phyloP scores from a whole-genome alignment of 208 protist genomes.

The Tetramitus jugosus region DNA sequence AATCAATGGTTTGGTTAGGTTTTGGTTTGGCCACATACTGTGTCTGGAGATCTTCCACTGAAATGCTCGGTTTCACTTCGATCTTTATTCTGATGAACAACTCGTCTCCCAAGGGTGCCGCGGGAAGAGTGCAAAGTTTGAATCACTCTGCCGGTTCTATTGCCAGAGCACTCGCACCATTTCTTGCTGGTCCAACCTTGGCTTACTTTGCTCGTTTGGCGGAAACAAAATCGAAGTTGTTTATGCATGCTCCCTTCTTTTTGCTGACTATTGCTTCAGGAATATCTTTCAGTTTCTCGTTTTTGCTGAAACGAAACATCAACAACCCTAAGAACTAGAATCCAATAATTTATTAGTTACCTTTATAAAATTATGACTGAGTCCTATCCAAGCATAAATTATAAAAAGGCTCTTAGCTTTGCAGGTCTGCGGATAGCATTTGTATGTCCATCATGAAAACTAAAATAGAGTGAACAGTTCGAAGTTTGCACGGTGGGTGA shows the following conservation, averaged over 20 bases:
- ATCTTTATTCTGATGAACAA: neutral
- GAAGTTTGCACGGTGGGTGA: neutral
- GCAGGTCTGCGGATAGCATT: neutral
- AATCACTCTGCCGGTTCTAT: neutral
- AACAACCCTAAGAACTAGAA: neutral
- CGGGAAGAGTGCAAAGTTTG: neutral
- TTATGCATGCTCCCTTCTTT: neutral
- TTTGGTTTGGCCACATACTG: neutral
- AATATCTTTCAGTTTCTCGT: neutral
- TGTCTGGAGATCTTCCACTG: neutral
- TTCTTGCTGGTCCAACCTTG: neutral
- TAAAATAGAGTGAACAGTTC: neutral
- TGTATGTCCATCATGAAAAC: neutral
- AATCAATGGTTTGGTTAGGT: neutral
- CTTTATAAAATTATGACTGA: no score
- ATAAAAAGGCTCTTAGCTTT: conserved; percentile 11
- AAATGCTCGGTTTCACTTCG: neutral
- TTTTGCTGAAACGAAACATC: neutral
- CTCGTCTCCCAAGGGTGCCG: neutral
- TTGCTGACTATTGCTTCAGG: neutral
- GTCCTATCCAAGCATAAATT: no score
- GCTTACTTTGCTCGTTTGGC: neutral
- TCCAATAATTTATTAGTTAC: neutral
- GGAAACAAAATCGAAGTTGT: neutral
- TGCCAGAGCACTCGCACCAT: neutral